These are phyloP conservation scores for Plenodomus biglobosus DNA, from an alignment of 2,329 filamentous ascomycete genomes.

Conservation along the genomic window DNA sequence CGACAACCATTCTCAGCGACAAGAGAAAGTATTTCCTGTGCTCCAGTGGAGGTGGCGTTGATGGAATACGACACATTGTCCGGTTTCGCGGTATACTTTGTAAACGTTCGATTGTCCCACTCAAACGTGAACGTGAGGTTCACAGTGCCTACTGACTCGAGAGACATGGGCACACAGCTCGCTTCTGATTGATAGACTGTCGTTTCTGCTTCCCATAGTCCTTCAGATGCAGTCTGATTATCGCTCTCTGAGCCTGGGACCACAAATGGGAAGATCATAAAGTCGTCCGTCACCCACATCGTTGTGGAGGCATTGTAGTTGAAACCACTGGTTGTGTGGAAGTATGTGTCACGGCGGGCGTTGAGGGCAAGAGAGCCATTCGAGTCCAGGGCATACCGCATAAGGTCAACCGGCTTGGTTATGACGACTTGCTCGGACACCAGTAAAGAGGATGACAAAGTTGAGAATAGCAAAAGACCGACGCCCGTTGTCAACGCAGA, in stretches of 20 bases:
- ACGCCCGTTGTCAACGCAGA: constrained; percentile 7
- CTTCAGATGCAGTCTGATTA: neutral
- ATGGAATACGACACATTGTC: neutral
- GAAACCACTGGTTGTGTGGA: constrained; percentile 5
- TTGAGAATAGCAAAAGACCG: constrained; percentile 11
- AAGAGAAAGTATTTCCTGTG: neutral
- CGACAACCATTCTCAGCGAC: constrained; percentile 3
- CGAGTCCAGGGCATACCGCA: neutral
- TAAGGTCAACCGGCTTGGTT: constrained; percentile 1
- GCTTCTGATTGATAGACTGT: constrained; percentile 1
- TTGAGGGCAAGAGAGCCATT: neutral
- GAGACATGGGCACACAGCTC: neutral
- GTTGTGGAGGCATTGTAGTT: constrained; percentile 8
- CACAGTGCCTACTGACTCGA: neutral
- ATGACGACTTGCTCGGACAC: constrained; percentile 10
- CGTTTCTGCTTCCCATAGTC: constrained; percentile 6
- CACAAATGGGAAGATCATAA: constrained; percentile 5
- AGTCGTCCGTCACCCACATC: constrained; percentile 7
- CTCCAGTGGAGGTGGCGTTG: neutral
- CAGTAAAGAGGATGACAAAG: constrained; percentile 15
- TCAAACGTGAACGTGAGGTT: neutral
- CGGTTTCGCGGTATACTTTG: neutral
- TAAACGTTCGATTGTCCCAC: neutral
- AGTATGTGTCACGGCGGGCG: constrained; percentile 4
- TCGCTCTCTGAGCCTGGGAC: neutral